These are phyloP conservation scores for Cinnamomum chago DNA, from an alignment of 164 flowering plant genomes.

Conservation along the genomic window DNA sequence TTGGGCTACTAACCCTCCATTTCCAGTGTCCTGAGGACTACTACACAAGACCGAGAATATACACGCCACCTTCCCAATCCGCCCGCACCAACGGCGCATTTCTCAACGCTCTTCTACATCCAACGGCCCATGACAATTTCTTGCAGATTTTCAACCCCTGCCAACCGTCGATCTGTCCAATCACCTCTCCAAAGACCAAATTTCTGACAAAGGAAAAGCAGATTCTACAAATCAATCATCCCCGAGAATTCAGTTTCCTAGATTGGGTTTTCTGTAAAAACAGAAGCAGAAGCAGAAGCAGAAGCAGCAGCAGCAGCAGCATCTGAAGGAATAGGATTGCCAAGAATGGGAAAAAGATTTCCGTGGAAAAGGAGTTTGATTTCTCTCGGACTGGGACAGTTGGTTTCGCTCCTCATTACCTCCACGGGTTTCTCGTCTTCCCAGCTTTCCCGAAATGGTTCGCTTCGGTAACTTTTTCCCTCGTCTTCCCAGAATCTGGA, in stretches of 20 bases:
- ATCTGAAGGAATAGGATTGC: conserved; percentile 6
- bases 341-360: conserved; percentile 2
- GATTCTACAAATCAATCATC: neutral
- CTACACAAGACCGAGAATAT: too few relatives aligned
- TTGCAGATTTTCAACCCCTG: neutral
- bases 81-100: too few relatives aligned
- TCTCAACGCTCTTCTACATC: neutral
- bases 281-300: too few relatives aligned
- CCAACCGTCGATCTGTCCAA: neutral
- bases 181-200: neutral
- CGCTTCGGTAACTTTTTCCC: neutral
- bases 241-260: neutral
- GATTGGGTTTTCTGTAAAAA: neutral
- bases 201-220: neutral
- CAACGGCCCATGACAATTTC: neutral
- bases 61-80: too few relatives aligned
- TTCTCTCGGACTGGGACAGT: conserved; percentile 79
- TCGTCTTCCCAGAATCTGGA: neutral
- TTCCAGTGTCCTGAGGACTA: too few relatives aligned
- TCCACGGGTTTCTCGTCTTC: conserved; percentile 88
- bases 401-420: conserved; percentile 84
- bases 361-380: conserved; percentile 57
- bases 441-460: conserved; percentile 81
- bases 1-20: too few relatives aligned
- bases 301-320: too few relatives aligned